Conservation (phyloP, 129 eudicot genomes). For the Centella asiatica region DNA sequence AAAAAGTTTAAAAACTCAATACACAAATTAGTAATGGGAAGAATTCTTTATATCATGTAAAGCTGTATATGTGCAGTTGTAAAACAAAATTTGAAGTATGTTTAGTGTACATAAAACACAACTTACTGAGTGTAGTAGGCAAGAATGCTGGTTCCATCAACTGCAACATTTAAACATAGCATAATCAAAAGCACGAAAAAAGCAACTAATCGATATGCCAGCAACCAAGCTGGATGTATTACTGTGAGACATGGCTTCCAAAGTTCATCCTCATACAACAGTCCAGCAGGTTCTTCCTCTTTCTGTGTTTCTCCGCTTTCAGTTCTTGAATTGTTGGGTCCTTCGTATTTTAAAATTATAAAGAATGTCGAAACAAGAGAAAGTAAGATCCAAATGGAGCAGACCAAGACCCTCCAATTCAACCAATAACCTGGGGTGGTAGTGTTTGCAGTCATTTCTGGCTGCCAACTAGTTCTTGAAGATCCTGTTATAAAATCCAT, state of each 20-base stretch:
- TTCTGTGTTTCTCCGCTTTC: constrained; percentile 20
- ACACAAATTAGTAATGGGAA: background rate
- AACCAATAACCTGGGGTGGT: constrained; percentile 72
- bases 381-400: constrained; percentile 48
- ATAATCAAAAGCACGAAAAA: constrained; percentile 66
- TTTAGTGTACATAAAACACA: too few relatives aligned
- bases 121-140: constrained; percentile 98
- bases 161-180: constrained; percentile 55
- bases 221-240: constrained; percentile 91
- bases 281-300: constrained; percentile 48
- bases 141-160: constrained; percentile 75
- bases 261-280: constrained; percentile 75
- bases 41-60: too few relatives aligned
- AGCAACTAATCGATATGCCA: constrained; percentile 57
- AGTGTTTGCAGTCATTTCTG: constrained; percentile 61
- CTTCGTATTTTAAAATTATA: constrained; percentile 69
- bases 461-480: constrained; percentile 74
- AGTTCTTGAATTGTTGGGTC: constrained; percentile 25
- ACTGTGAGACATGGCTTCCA: constrained; percentile 88
- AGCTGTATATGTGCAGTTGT: too few relatives aligned
- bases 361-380: constrained; percentile 54
- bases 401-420: constrained; percentile 71
- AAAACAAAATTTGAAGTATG: too few relatives aligned
- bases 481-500: constrained; percentile 82
- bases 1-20: constrained; percentile 3